Conservation (phyloP, 2,329 filamentous ascomycete species). For the Cladosporium colombiae region DNA sequence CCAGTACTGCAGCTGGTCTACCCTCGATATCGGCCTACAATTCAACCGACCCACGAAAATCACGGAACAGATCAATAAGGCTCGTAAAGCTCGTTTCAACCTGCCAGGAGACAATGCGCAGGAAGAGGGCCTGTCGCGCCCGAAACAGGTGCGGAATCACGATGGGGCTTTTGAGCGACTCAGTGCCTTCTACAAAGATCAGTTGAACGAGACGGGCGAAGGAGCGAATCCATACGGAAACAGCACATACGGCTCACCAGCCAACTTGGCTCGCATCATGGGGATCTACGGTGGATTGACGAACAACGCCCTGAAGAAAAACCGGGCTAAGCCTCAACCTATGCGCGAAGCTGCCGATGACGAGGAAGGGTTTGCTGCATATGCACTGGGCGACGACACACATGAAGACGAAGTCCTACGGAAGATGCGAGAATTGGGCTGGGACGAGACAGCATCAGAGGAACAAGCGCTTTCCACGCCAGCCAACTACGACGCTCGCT, state of each 20-base stretch:
- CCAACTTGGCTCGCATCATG: conserved; percentile 85
- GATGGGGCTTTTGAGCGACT: conserved; percentile 62
- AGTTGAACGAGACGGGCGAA: conserved; percentile 68
- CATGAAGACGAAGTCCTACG: conserved; percentile 60
- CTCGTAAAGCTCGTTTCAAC: conserved; percentile 31
- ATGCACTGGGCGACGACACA: conserved; percentile 37
- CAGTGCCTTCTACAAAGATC: conserved; percentile 77
- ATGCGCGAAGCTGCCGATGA: conserved; percentile 78
- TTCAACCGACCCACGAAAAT: conserved; percentile 87
- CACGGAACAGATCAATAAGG: conserved; percentile 61
- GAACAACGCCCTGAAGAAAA: conserved; percentile 62
- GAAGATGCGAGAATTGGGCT: conserved; percentile 59
- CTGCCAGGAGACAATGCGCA: conserved; percentile 43
- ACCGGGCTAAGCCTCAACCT: conserved; percentile 65
- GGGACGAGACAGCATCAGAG: conserved; percentile 61
- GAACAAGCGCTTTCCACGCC: conserved; percentile 55
- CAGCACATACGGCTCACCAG: conserved; percentile 70
- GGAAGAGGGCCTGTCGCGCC: conserved; percentile 40
- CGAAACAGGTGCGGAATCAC: conserved; percentile 50
- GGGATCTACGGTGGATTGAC: conserved; percentile 74
- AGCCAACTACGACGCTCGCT: conserved; percentile 55
- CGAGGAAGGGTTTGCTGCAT: conserved; percentile 68
- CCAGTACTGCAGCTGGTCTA: conserved; percentile 90
- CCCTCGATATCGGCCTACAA: conserved; percentile 82
- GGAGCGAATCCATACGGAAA: conserved; percentile 49